A percentile compares a stretch with the other conserved stretches of the same genome.
Conservation (phyloP, 768 basidiomycete genomes). For the Zangia roseola region DNA sequence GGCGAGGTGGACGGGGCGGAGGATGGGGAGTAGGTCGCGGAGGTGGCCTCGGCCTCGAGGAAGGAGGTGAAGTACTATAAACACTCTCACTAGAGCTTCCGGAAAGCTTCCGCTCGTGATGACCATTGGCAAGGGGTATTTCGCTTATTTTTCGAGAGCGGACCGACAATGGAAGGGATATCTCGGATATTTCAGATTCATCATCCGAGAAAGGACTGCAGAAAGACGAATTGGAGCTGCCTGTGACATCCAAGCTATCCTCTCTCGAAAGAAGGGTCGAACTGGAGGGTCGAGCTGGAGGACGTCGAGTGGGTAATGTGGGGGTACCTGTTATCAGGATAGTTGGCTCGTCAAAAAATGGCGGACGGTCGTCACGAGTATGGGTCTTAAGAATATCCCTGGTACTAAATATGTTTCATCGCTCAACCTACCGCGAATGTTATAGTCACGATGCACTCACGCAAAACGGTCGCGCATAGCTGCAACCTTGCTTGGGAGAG, state of each 20-base stretch:
- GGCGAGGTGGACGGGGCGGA: slow-evolving; percentile 24
- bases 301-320: slow-evolving; percentile 16
- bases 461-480: slow-evolving; percentile 37
- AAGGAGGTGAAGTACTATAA: slow-evolving; percentile 4
- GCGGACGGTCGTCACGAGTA: slow-evolving; percentile 13
- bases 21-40: slow-evolving; percentile 17
- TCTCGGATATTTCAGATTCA: slow-evolving; percentile 24
- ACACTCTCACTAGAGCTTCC: slow-evolving; percentile 25
- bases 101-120: slow-evolving; percentile 12
- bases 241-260: slow-evolving; percentile 20
- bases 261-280: slow-evolving; percentile 20
- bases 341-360: slow-evolving; percentile 22
- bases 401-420: slow-evolving; percentile 1
- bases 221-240: slow-evolving; percentile 21
- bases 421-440: background rate
- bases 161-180: slow-evolving; percentile 7
- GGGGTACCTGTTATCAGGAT: slow-evolving; percentile 26
- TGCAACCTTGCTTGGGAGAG: slow-evolving; percentile 31
- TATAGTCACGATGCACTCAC: slow-evolving; percentile 9
- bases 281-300: slow-evolving; percentile 13
- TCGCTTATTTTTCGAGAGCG: slow-evolving; percentile 7
- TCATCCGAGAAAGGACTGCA: slow-evolving; percentile 32
- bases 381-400: slow-evolving; percentile 22
- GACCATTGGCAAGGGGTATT: background rate
- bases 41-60: slow-evolving; percentile 23